Evolutionary conservation across 1,139 yeast species (phyloP), one percentile per base, ranked within the genome.

Genomic region (Hansenula lynferdii): DNA sequence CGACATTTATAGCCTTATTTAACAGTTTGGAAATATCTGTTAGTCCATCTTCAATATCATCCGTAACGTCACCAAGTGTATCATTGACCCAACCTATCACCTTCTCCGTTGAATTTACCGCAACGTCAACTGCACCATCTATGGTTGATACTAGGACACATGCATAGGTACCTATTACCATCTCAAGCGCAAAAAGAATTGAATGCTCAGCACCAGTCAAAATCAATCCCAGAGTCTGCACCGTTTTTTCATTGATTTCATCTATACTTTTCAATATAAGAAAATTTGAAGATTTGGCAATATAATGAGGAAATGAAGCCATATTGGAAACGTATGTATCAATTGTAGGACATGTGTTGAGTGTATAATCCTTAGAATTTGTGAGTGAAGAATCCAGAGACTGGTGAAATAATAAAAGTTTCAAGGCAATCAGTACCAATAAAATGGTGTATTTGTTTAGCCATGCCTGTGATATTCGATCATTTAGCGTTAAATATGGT

Each of bases 151-250:
- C 77, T 8, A 87, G 59, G 19, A 92, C 65, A 61, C 98, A 92
- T 0, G 85, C 80, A 59, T 85, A 85, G 0, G 97, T 90, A 0
- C 97, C 97, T 8, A 89, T 61, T 37, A 84, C 73, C 45, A 90
- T 53, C 30, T 86, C 89, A 15, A 92, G 61, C 18, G 78, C 67
- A 54, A 92, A 89, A 10, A 77, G 53, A 0, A 85, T 57, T 27
- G 87, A 48, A 34, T 72, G 69, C 49, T 85, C 81, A 12, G 81
- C 64, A 0, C 80, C 80, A 0, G 75, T 69, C 0, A 85, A 57
- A 14, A 76, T 49, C 28, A 79, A 45, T 3, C 66, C 54, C 25
- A 77, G 39, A 2, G 69, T 50, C 3, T 60, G 52, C 20, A 70
- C 50, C 5, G 76, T 59, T 1, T 71, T 77, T 3, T 60, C 52